Base-by-base conservation (phyloP, 306 rosid genomes). In the Castanea sativa region DNA sequence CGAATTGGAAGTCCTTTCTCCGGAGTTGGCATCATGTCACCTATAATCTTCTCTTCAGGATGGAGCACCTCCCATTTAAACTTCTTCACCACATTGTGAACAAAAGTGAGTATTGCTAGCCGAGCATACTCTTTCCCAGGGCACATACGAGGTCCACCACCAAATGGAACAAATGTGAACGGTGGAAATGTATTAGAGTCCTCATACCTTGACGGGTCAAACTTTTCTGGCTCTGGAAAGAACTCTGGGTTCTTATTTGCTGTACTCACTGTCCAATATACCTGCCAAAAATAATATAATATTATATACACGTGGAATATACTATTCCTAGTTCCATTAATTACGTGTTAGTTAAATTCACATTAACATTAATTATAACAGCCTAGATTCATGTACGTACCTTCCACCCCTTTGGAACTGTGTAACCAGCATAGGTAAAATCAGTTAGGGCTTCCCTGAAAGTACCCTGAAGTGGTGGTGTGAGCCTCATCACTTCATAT, bases 401-500 rank as follows among this genome's bases (percentile, higher is more conserved):
- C 85, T 83, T 86, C 89, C 89, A 86, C 20, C 89, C 85, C 71
- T 80, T 83, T 2, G 87, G 89, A 52, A 77, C 55, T 4, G 85
- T 83, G 85, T 80, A 86, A 35, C 87, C 85, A 20, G 84, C 85
- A 4, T 86, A 80, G 35, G 45, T 65, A 5, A 86, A 73, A 32
- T 86, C 85, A 27, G 75, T 55, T 49, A 78, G 76, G 69, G 79
- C 85, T 59, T 80, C 79, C 63, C 89, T 55, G 69, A 86, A 83
- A 65, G 89, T 86, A 5, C 89, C 87, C 57, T 86, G 87, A 61
- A 73, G 81, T 29, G 89, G 89, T 52, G 89, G 89, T 7, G 78
- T 58, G 14, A 83, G 65, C 55, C 89, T 83, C 89, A 86, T 86
- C 4, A 86, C 85, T 29, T 83, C 89, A 71, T 80, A 10, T 33